Evolutionary conservation across 495 filamentous ascomycete species (phyloP).

Genomic region (Aspergillus cristatus): DNA sequence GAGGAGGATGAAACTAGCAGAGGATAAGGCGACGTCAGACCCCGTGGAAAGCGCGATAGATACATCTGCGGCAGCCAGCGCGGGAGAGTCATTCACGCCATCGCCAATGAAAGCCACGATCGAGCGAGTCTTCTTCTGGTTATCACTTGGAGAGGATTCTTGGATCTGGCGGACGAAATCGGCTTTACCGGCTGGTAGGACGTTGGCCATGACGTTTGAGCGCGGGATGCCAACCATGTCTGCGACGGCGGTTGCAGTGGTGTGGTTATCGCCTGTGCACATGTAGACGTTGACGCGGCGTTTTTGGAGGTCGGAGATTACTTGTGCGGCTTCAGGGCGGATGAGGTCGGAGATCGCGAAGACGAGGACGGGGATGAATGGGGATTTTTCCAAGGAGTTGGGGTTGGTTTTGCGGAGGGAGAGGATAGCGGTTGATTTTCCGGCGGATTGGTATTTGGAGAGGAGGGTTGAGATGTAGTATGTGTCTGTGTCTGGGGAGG

Average conservation of each 20-base stretch:
- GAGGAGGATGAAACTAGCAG: constrained; percentile 78
- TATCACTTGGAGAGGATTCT: constrained; percentile 14
- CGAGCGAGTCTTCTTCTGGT: constrained; percentile 9
- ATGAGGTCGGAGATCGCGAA: constrained; percentile 64
- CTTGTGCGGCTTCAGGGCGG: constrained; percentile 59
- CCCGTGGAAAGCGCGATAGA: constrained; percentile 79
- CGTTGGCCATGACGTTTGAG: constrained; percentile 74
- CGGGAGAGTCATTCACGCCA: constrained; percentile 83
- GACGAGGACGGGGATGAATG: constrained; percentile 55
- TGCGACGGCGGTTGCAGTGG: constrained; percentile 56
- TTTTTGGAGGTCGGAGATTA: constrained; percentile 59
- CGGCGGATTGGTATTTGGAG: constrained; percentile 57
- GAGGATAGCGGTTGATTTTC: constrained; percentile 65
- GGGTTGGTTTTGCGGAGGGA: constrained; percentile 35
- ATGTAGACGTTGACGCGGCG: constrained; percentile 70
- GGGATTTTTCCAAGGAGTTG: constrained; percentile 14
- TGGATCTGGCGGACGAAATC: constrained; percentile 76
- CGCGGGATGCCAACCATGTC: constrained; percentile 63
- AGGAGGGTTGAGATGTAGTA: constrained; percentile 40
- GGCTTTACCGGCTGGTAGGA: constrained; percentile 79
- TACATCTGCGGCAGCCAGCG: constrained; percentile 69
- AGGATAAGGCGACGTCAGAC: constrained; percentile 74
- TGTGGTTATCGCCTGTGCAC: constrained; percentile 73
- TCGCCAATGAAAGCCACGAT: constrained; percentile 67
- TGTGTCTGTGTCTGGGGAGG: constrained; percentile 14